Evolutionary conservation across 345 rosid species (phyloP).

Genomic region (Melaleuca alternifolia): DNA sequence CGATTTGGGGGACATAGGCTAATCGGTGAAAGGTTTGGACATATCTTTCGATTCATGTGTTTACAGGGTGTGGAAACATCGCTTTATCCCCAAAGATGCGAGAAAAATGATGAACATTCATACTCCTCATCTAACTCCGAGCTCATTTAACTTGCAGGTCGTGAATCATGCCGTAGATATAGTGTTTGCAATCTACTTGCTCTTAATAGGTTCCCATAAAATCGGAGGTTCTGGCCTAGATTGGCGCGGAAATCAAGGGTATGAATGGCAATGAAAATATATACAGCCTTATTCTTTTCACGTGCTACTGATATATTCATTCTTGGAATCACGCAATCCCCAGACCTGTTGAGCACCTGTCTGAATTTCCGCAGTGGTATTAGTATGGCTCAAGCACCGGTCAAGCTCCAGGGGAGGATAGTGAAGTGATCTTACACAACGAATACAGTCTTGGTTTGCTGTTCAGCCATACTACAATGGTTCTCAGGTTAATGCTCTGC

Average conservation of each 20-base stretch:
- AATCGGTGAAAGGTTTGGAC: too few relatives aligned
- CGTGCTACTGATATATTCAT: neutral
- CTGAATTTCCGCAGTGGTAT: neutral
- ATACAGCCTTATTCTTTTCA: neutral
- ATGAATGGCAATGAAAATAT: neutral
- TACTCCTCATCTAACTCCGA: neutral
- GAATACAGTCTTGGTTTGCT: constrained; percentile 4
- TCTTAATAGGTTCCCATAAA: neutral
- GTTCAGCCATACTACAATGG: neutral
- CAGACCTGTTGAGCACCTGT: neutral
- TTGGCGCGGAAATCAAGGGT: neutral
- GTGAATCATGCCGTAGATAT: neutral
- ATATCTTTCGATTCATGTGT: neutral
- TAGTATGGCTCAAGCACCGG: constrained; percentile 95
- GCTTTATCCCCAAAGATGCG: neutral
- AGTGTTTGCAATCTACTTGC: fast-evolving
- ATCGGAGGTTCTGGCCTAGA: neutral
- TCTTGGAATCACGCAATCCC: neutral
- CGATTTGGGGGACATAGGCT: too few relatives aligned
- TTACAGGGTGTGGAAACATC: neutral
- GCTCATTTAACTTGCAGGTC: too few relatives aligned
- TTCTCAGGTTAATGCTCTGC: neutral
- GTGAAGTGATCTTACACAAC: constrained; percentile 95
- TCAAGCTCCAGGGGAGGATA: constrained; percentile 84
- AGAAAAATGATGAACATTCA: too few relatives aligned